phyloP scores from a whole-genome alignment of 768 basidiomycete species.

The Piloderma croceum region DNA sequence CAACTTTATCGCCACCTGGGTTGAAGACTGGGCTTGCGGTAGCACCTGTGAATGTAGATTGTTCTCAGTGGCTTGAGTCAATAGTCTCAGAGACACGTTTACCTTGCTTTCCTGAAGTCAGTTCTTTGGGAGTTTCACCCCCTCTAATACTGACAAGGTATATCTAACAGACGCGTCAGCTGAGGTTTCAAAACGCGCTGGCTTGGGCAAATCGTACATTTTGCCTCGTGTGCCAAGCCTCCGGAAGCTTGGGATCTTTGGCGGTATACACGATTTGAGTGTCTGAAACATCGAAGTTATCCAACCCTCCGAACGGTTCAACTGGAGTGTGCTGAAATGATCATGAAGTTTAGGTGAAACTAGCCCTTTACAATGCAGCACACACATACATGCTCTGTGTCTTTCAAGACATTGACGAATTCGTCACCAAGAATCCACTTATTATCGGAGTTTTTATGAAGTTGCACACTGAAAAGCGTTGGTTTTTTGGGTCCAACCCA shows the following conservation, averaged over 20 bases:
- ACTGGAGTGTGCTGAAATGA: constrained; percentile 58
- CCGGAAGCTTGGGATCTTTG: constrained; percentile 73
- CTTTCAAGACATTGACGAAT: constrained; percentile 57
- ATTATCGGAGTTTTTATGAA: constrained; percentile 42
- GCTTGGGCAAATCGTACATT: constrained; percentile 43
- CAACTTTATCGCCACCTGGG: constrained; percentile 60
- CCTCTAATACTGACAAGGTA: constrained; percentile 62
- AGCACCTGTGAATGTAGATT: no score
- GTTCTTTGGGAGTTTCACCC: constrained; percentile 45
- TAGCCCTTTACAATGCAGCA: constrained; percentile 3
- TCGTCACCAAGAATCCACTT: constrained; percentile 50
- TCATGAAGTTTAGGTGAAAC: background rate
- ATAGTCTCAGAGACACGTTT: no score
- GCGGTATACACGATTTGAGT: constrained; percentile 75
- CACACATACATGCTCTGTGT: constrained; percentile 60
- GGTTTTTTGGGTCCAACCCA: constrained; percentile 71
- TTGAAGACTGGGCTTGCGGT: constrained; percentile 70
- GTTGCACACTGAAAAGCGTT: constrained; percentile 64
- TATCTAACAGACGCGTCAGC: constrained; percentile 36
- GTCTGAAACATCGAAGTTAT: constrained; percentile 72
- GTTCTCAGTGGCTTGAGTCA: no score
- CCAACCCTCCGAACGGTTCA: constrained; percentile 81
- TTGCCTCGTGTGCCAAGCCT: constrained; percentile 86
- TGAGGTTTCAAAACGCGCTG: background rate
- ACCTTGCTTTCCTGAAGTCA: constrained; percentile 84